Conservation (phyloP, 2,329 filamentous ascomycete genomes). For the Alternaria tenuissima region DNA sequence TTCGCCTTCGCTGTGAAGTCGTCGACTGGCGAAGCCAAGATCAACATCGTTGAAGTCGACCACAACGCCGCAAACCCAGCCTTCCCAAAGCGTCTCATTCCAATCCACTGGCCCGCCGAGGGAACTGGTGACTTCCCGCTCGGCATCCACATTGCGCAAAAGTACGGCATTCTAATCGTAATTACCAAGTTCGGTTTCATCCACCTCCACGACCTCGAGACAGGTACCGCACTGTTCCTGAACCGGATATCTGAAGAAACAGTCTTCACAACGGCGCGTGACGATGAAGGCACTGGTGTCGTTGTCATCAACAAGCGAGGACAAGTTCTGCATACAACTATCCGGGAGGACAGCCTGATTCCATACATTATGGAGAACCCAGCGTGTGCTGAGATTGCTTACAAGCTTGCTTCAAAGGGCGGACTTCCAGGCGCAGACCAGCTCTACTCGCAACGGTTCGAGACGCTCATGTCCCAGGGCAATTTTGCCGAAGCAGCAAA, state of each 20-base stretch:
- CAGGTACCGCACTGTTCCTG: slow-evolving; percentile 96
- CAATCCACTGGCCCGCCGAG: slow-evolving; percentile 96
- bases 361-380: slow-evolving; percentile 97
- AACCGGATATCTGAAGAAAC: slow-evolving; percentile 99
- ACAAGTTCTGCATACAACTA: slow-evolving; percentile 91
- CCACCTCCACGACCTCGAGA: slow-evolving; percentile 97
- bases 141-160: slow-evolving; percentile 94
- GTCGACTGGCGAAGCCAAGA: slow-evolving; percentile 81
- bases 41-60: slow-evolving; percentile 98
- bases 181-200: slow-evolving; percentile 99
- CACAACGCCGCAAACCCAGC: slow-evolving; percentile 86
- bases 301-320: slow-evolving; percentile 97
- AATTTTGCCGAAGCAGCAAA: slow-evolving; percentile 91
- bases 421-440: slow-evolving; percentile 94
- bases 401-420: slow-evolving; percentile 94
- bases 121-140: slow-evolving; percentile 97
- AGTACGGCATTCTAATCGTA: slow-evolving; percentile 96
- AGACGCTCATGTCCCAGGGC: slow-evolving; percentile 80
- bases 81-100: slow-evolving; percentile 95
- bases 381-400: slow-evolving; percentile 89
- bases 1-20: slow-evolving; percentile 97
- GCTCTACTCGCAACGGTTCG: slow-evolving; percentile 91
- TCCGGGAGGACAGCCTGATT: slow-evolving; percentile 91
- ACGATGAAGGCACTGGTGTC: slow-evolving; percentile 85
- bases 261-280: slow-evolving; percentile 91